Percentiles rank a stretch among this genome's conserved stretches.
Conservation (phyloP, 352 stramenopile species). For the Discostella stelligera region DNA sequence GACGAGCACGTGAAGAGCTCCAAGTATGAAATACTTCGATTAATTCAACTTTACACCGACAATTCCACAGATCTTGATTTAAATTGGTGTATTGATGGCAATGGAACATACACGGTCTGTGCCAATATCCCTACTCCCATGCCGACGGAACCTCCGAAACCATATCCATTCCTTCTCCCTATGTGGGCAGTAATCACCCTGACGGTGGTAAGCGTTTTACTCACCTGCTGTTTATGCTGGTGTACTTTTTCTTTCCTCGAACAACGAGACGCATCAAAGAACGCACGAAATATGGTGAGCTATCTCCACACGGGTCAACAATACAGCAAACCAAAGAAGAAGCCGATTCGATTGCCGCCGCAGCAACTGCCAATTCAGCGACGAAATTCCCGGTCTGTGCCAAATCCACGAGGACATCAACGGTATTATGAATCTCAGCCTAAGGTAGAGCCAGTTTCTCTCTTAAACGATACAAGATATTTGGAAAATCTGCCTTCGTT, state of each 20-base stretch:
- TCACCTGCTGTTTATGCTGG: slow-evolving; percentile 2
- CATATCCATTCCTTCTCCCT: slow-evolving; percentile 5
- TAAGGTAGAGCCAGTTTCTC: background rate
- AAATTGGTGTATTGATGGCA: slow-evolving; percentile 24
- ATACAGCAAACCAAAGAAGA: background rate
- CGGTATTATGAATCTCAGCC: background rate
- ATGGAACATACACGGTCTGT: slow-evolving; percentile 32
- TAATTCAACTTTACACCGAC: slow-evolving; percentile 5
- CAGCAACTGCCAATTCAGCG: background rate
- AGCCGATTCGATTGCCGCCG: background rate
- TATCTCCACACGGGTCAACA: slow-evolving; percentile 13
- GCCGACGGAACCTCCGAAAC: background rate
- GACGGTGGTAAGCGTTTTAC: background rate
- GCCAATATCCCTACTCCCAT: background rate
- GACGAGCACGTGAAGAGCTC: background rate
- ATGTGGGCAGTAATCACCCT: background rate
- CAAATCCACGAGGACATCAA: background rate
- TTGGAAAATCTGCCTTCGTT: background rate
- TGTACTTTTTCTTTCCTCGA: slow-evolving; percentile 1
- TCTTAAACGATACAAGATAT: background rate
- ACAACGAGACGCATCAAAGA: slow-evolving; percentile 3
- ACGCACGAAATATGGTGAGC: slow-evolving; percentile 13
- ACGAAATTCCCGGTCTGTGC: background rate
- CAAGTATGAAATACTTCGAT: slow-evolving; percentile 5
- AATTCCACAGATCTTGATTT: slow-evolving; percentile 7